Percentiles rank a stretch among this genome's conserved stretches.
Conservation (phyloP, 1,284 basidiomycete genomes). For the Ceratobasidium sp. region DNA sequence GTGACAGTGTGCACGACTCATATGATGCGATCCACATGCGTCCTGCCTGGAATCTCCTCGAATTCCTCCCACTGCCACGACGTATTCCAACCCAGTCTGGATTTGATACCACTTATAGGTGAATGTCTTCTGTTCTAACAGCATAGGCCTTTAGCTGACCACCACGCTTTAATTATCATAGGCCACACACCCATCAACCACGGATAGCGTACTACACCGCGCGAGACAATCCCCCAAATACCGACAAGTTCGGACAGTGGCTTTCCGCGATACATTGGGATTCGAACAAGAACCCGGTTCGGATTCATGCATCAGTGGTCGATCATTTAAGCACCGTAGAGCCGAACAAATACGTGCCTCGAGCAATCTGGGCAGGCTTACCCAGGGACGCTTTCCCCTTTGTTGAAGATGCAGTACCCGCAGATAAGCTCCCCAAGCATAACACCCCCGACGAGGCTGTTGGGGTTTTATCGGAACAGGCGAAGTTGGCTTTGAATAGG, state of each 20-base stretch:
- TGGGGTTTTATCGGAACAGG: too few species aligned
- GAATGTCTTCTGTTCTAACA: too few species aligned
- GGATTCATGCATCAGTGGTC: background rate
- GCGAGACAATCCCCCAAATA: too few species aligned
- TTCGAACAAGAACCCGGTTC: background rate
- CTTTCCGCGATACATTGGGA: too few species aligned
- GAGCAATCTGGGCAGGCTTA: background rate
- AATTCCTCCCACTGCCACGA: background rate
- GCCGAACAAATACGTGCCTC: background rate
- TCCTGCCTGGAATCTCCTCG: constrained; percentile 7
- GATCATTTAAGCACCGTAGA: background rate
- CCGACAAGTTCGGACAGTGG: background rate
- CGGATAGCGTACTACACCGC: background rate
- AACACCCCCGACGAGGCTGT: too few species aligned
- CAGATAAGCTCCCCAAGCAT: too few species aligned
- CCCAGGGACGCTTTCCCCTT: background rate
- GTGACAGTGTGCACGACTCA: background rate
- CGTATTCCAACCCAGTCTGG: background rate
- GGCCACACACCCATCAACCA: background rate
- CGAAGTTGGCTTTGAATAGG: too few species aligned
- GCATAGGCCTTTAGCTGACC: too few species aligned
- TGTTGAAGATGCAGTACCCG: background rate
- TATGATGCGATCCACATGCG: background rate
- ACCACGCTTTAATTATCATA: too few species aligned
- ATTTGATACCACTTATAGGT: too few species aligned